Base-by-base conservation (phyloP, 768 basidiomycete species). In the Agaricus subrufescens region DNA sequence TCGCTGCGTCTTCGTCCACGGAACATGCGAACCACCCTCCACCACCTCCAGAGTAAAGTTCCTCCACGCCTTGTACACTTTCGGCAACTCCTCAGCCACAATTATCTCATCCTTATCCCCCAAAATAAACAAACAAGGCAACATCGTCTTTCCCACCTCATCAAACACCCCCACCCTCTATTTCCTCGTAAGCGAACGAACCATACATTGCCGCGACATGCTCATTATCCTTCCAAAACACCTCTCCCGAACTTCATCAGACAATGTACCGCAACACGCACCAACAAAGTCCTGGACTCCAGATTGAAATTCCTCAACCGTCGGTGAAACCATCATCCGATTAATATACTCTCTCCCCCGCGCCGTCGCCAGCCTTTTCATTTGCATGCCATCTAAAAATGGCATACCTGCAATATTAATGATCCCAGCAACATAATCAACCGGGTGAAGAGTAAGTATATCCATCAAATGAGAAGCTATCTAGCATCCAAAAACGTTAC, bases 41-140 rank as follows among this genome's bases (percentile, higher is more conserved):
- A 54, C 14, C 14, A 47, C 46, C 45, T 54, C 53, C 53, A 54
- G 46, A 11, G 38, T 54, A 4, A 47, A 34, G 48, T 54, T 54
- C 27, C 11, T 27, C 38, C 53, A 54, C 9, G 10, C 37, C 7
- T 39, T 39, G 23, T 42, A 30, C 15, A 6, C 19, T 38, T n/a
- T 38, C 25, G 37, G 26, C 46, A 48, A 30, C 4, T 39, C 8
- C 2, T 23, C 27, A 14, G 30, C 27, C 39, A 31, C 14, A 39
- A 54, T 37, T 46, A 47, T 39, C 46, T 54, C 45, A 31, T 54
- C 46, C 15, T n/a, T 9, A 7, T 42, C 34, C 25, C 53, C 46
- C 39, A 47, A 54, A 39, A 48, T 54, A 5, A 54, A n/a, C 34
- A 54, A 47, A 14, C 53, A 54, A 29, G 26, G 25, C 31, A 54